Evolutionary conservation across 2,329 filamentous ascomycete species (phyloP).

Genomic region (Sporothrix luriei): DNA sequence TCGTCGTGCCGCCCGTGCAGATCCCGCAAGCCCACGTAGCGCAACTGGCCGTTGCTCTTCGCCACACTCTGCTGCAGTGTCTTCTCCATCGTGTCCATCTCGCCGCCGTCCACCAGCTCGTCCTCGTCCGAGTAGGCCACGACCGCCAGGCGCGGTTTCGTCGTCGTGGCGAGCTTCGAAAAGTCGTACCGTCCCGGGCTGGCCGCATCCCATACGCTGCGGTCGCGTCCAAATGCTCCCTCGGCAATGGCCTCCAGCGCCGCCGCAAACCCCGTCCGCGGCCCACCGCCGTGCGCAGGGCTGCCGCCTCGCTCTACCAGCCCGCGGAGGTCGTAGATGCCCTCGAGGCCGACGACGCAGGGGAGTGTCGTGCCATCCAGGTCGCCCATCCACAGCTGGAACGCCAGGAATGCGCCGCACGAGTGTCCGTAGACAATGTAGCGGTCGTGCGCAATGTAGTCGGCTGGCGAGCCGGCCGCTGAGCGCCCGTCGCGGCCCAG

Average conservation of each 20-base stretch:
- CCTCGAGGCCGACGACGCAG: conserved; percentile 63
- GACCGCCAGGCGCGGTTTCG: conserved; percentile 41
- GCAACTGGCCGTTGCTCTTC: conserved; percentile 42
- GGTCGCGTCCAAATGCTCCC: conserved; percentile 62
- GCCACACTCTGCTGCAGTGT: conserved; percentile 45
- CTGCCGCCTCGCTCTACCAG: conserved; percentile 52
- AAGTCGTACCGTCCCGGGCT: conserved; percentile 54
- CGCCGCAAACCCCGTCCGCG: conserved; percentile 47
- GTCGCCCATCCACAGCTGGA: conserved; percentile 57
- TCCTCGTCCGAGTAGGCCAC: conserved; percentile 54
- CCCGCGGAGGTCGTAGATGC: conserved; percentile 66
- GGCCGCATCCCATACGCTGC: conserved; percentile 54
- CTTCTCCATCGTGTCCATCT: conserved; percentile 60
- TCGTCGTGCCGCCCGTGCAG: conserved; percentile 64
- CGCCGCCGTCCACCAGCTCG: conserved; percentile 57
- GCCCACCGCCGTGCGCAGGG: conserved; percentile 50
- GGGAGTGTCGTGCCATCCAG: conserved; percentile 32
- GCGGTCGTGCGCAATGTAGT: conserved; percentile 38
- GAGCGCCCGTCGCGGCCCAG: conserved; percentile 42
- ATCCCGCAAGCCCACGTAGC: conserved; percentile 48
- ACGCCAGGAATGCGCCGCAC: conserved; percentile 64
- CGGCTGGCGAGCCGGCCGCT: conserved; percentile 37
- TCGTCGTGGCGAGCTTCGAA: not conserved
- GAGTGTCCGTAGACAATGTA: conserved; percentile 66
- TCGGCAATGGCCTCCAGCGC: conserved; percentile 41